A percentile compares a stretch with the other conserved stretches of the same genome.
Conservation (phyloP, 768 basidiomycete species). For the Dioszegia crocea region DNA sequence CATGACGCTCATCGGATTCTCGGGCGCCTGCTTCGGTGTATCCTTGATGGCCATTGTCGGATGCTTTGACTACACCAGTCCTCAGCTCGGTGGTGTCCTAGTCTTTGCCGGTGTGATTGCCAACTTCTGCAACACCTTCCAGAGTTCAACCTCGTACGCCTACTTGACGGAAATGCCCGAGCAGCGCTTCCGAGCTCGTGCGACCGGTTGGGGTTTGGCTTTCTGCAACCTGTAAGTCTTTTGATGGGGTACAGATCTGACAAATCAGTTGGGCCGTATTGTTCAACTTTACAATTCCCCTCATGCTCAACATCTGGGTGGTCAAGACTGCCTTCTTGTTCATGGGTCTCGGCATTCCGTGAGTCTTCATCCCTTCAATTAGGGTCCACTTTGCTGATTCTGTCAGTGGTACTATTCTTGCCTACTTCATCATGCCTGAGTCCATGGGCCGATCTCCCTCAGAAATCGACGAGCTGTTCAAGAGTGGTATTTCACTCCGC, state of each 20-base stretch:
- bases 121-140: constrained; percentile 24
- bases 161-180: constrained; percentile 24
- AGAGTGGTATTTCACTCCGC: constrained; percentile 7
- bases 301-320: constrained; percentile 19
- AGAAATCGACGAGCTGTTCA: constrained; percentile 29
- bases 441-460: constrained; percentile 13
- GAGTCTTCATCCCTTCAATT: not conserved
- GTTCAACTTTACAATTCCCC: constrained; percentile 21
- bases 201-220: constrained; percentile 20
- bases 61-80: constrained; percentile 15
- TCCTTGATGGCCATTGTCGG: constrained; percentile 17
- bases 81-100: constrained; percentile 10
- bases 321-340: constrained; percentile 20
- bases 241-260: not conserved
- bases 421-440: constrained; percentile 28
- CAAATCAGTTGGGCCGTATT: constrained; percentile 5
- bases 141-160: constrained; percentile 17
- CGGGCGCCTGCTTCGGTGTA: constrained; percentile 14
- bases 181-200: constrained; percentile 11
- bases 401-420: constrained; percentile 6
- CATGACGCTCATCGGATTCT: constrained; percentile 18
- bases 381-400: not conserved
- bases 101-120: constrained; percentile 18
- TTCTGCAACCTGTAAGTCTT: constrained; percentile 15
- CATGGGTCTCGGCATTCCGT: constrained; percentile 11